Conservation (phyloP, 352 stramenopile species). For the Phytophthora ramorum region DNA sequence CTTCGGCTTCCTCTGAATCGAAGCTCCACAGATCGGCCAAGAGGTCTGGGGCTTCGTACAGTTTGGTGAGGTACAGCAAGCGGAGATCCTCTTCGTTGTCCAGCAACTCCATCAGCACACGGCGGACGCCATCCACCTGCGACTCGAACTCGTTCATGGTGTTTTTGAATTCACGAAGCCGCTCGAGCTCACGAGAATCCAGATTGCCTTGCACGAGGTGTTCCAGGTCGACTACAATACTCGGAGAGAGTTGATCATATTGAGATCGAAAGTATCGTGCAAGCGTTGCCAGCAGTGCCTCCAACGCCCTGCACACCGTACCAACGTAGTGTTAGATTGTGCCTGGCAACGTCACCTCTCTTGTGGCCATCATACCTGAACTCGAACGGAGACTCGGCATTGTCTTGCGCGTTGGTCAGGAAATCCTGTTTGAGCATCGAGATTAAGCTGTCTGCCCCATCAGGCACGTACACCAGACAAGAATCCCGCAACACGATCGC, state of each 20-base stretch:
- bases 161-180: constrained; percentile 64
- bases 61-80: constrained; percentile 62
- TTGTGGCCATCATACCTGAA: constrained; percentile 45
- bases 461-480: constrained; percentile 53
- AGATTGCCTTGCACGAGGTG: constrained; percentile 48
- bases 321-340: not conserved
- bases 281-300: constrained; percentile 55
- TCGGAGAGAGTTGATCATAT: constrained; percentile 45
- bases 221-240: constrained; percentile 50
- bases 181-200: constrained; percentile 50
- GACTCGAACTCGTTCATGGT: constrained; percentile 68
- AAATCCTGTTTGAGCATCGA: constrained; percentile 65
- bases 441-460: constrained; percentile 54
- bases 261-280: constrained; percentile 48
- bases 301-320: constrained; percentile 24
- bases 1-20: constrained; percentile 72
- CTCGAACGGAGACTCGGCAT: constrained; percentile 56
- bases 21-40: constrained; percentile 60
- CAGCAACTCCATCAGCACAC: constrained; percentile 59
- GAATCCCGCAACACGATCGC: constrained; percentile 61
- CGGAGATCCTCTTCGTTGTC: constrained; percentile 69
- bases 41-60: constrained; percentile 54
- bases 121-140: constrained; percentile 57
- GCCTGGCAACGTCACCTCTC: not conserved
- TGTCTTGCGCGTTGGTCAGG: constrained; percentile 43